Conservation (phyloP, 2,329 filamentous ascomycete genomes). For the Diplodia seriata region DNA sequence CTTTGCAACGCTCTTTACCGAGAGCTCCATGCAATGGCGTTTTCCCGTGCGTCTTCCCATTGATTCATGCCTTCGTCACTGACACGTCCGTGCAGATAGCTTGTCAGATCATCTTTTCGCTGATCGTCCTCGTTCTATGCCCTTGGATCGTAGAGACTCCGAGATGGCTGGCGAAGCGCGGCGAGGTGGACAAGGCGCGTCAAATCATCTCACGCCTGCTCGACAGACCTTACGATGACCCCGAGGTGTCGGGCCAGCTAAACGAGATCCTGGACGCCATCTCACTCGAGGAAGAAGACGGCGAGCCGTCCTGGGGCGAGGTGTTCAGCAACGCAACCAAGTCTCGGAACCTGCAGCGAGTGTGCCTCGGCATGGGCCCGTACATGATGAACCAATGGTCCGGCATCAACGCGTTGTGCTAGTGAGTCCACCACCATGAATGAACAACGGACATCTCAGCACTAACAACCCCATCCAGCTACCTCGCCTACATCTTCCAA, state of each 20-base stretch:
- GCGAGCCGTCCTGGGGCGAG: slow-evolving; percentile 46
- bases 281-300: slow-evolving; percentile 33
- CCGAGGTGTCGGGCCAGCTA: slow-evolving; percentile 64
- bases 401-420: slow-evolving; percentile 36
- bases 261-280: slow-evolving; percentile 67
- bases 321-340: slow-evolving; percentile 48
- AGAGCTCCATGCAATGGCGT: slow-evolving; percentile 49
- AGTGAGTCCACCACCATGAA: neutral
- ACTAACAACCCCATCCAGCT: slow-evolving; percentile 34
- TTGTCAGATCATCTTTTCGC: slow-evolving; percentile 58
- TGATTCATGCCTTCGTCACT: no score
- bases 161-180: slow-evolving; percentile 44
- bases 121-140: slow-evolving; percentile 53
- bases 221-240: slow-evolving; percentile 57
- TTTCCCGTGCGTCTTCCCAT: slow-evolving; percentile 41
- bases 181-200: slow-evolving; percentile 56
- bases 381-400: slow-evolving; percentile 45
- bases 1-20: slow-evolving; percentile 53
- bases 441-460: neutral
- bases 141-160: slow-evolving; percentile 42
- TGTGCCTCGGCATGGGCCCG: slow-evolving; percentile 48
- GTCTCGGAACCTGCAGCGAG: slow-evolving; percentile 46
- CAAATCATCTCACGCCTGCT: slow-evolving; percentile 58
- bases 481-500: slow-evolving; percentile 42
- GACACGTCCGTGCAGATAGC: slow-evolving; percentile 48